Base-by-base conservation (phyloP, 805 yeast genomes). In the Candida maris region DNA sequence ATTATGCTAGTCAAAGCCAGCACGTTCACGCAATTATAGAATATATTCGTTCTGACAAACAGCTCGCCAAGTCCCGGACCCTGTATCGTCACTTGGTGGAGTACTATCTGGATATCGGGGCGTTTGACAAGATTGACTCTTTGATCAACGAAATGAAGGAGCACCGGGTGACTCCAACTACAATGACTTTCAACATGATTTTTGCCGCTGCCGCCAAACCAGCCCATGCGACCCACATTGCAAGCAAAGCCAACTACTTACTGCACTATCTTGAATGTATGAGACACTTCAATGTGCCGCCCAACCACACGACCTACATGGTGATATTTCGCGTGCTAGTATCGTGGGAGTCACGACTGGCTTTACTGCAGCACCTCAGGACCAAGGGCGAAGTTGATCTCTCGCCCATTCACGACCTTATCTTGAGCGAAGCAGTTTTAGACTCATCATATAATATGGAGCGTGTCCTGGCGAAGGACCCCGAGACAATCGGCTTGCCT, bases 301-400 rank as follows among this genome's bases (percentile, higher is more conserved):
- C 30, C 5, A 37, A 38, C 14, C 41, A 38, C 29, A 25, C 45
- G 4, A 41, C 48, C 7, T 38, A 27, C 19, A 35, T 41, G 35
- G 30, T 44, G n/a, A 30, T 34, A 14, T 29, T 41, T 20, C 34
- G 35, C 1, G 27, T 34, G 19, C 15, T 44, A 14, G 19, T 10
- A n/a, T 28, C 35, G 10, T 19, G 25, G 6, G 30, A 28, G 9
- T 35, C 41, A n/a, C 27, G 46, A 16, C 4, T 9, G 8, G 25
- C 30, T 9, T 30, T 42, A 8, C 20, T 37, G 10, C 19, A 30
- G n/a, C 16, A 12, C 19, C 22, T 39, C n/a, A 15, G 17, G 6
- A 23, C 20, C 4, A 23, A 19, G 10, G 12, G 7, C 12, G 15
- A 12, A 4, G 8, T 33, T 5, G 38, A 42, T 19, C 9, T 34